Conservation (phyloP, 163 green algal genomes). For the Volvox carteri region DNA sequence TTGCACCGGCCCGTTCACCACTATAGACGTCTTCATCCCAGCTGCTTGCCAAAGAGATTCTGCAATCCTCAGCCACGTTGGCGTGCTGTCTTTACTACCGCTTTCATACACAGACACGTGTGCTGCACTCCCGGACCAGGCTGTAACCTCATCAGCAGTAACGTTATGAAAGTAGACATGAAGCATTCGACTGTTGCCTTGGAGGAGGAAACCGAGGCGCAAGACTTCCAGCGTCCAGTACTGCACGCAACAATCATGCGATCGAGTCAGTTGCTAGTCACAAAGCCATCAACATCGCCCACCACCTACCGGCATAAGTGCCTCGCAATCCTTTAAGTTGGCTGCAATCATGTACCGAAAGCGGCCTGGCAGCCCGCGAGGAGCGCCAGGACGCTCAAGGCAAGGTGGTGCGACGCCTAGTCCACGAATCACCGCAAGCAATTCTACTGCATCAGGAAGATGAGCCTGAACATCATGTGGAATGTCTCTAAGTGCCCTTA, state of each 20-base stretch:
- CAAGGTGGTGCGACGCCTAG: conserved; percentile 11
- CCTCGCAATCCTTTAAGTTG: neutral
- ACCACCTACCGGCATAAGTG: conserved; percentile 33
- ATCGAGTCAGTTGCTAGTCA: neutral
- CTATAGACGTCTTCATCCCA: neutral
- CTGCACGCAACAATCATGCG: conserved; percentile 2
- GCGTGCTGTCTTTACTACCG: neutral
- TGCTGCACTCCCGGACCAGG: neutral
- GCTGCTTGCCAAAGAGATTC: conserved; percentile 2
- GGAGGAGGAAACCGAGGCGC: neutral
- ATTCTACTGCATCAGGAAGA: conserved; percentile 2
- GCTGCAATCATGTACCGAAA: conserved; percentile 18
- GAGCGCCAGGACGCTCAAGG: conserved; percentile 17
- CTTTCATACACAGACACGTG: conserved; percentile 35
- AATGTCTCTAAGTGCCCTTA: neutral
- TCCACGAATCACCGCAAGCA: neutral
- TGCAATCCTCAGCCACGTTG: neutral
- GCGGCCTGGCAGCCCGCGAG: neutral
- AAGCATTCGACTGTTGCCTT: neutral
- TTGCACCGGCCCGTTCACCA: neutral
- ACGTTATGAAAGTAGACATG: conserved; percentile 3
- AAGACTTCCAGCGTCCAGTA: conserved; percentile 39
- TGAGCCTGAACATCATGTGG: neutral
- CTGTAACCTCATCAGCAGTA: neutral
- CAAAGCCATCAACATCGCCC: no score